Conservation (phyloP, 805 yeast genomes). For the Torulaspora maleeae region DNA sequence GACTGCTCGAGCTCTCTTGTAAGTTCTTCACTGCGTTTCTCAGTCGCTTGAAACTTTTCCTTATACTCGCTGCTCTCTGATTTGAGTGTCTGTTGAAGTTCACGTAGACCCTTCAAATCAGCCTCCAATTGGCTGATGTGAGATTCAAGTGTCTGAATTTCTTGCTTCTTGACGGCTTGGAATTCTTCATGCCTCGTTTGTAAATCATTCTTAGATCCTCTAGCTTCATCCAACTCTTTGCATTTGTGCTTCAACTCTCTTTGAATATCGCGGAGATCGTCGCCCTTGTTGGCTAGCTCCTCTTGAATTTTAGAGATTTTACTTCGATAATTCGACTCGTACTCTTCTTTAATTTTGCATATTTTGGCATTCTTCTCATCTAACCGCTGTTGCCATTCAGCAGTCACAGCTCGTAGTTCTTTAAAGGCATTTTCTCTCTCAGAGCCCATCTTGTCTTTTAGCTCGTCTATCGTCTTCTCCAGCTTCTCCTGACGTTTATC, state of each 20-base stretch:
- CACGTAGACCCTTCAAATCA: background rate
- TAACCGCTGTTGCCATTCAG: slow-evolving; percentile 5
- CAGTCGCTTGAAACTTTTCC: background rate
- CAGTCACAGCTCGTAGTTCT: slow-evolving; percentile 3
- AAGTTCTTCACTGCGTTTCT: background rate
- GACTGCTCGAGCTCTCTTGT: background rate
- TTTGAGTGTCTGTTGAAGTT: background rate
- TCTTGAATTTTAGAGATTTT: slow-evolving; percentile 3
- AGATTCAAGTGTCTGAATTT: background rate
- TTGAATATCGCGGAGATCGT: slow-evolving; percentile 1
- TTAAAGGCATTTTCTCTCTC: slow-evolving; percentile 5
- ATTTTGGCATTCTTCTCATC: slow-evolving; percentile 8
- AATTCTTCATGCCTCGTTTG: background rate
- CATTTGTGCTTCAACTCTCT: slow-evolving; percentile 1
- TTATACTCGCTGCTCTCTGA: background rate
- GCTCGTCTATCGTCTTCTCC: slow-evolving; percentile 7
- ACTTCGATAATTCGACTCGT: slow-evolving; percentile 3
- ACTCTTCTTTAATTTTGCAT: background rate
- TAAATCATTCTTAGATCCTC: background rate
- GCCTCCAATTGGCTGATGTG: background rate
- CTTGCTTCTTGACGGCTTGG: background rate
- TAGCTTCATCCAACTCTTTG: slow-evolving; percentile 1
- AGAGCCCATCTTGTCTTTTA: slow-evolving; percentile 1
- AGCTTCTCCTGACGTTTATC: slow-evolving; percentile 3
- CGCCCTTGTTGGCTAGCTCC: slow-evolving; percentile 2